Conservation (phyloP, 257 asterid species). For the Capsicum chinense region DNA sequence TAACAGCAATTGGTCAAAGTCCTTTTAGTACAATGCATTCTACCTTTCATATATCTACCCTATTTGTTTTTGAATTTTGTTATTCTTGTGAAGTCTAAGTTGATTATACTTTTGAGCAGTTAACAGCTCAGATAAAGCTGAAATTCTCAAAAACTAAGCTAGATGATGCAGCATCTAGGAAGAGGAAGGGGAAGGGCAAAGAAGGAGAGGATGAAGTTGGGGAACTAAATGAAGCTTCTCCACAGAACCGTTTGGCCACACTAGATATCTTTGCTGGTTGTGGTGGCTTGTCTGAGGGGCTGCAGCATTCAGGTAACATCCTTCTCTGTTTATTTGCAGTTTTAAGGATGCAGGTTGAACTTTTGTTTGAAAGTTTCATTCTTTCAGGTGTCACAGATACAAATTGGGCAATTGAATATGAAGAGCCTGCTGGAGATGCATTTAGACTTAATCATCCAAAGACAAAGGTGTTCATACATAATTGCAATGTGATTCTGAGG, state of each 20-base stretch:
- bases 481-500: conserved; percentile 94
- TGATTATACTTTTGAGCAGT: conserved; percentile 55
- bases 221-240: conserved; percentile 42
- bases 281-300: conserved; percentile 95
- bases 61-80: conserved; percentile 22
- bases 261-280: conserved; percentile 97
- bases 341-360: not conserved
- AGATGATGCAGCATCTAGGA: conserved; percentile 52
- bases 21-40: conserved; percentile 4
- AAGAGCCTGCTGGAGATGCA: conserved; percentile 90
- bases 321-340: not conserved
- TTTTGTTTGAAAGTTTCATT: not conserved
- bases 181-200: conserved; percentile 78
- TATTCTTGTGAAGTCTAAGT: conserved; percentile 34
- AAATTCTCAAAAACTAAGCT: conserved; percentile 54
- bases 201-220: conserved; percentile 70
- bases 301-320: conserved; percentile 65
- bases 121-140: conserved; percentile 69
- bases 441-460: conserved; percentile 89
- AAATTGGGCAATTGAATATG: conserved; percentile 98
- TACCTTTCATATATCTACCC: conserved; percentile 18
- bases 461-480: conserved; percentile 71
- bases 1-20: not conserved
- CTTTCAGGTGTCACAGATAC: conserved; percentile 66
- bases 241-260: conserved; percentile 55